Evolutionary conservation across 306 rosid species (phyloP), one percentile per base, ranked within the genome.

Genomic region (Cicer chorassanicum): DNA sequence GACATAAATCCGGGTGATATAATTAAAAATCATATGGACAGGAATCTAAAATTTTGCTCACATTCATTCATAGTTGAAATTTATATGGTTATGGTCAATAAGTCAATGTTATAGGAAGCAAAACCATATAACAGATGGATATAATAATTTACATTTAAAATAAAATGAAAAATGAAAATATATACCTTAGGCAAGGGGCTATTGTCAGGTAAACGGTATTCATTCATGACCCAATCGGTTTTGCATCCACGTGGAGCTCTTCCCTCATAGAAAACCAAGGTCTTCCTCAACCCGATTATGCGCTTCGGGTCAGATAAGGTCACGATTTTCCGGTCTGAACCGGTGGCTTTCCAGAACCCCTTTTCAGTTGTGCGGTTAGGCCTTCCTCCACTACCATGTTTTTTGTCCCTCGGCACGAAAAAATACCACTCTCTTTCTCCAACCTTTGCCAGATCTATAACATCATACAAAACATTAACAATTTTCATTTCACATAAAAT

Each of bases 401-500:
- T 94, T 64, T 88, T 87, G 75, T 94, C 97, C 75, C 99, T 89
- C n/a, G 98, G 99, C 86, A 94, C 99, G 12, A 92, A 94, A 72
- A 94, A 94, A 74, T 94, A 94, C 99, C 99, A 94, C 61, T 94
- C 99, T 65, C 99, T 90, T 72, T 94, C 99, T 7, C 99, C 98
- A 9, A 86, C 88, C 82, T 83, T 88, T 18, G 96, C 86, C 83
- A 90, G 36, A 12, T 84, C 99, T 93, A 43, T 60, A 64, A 4
- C 34, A 43, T 11, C 7, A 43, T 42, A 1, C 9, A 43, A 43
- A 65, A 43, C 9, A 19, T 9, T 24, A 7, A 24, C 1, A 13
- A 8, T n/a, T 34, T 16, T 10, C 21, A 43, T 19, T 2, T 21
- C 24, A 12, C 5, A 68, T 18, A 11, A 8, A 40, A 39, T 51